Percentiles rank a stretch among this genome's conserved stretches.
Evolutionary conservation across 352 stramenopile genomes (phyloP).

Genomic region (Phytophthora sp.): DNA sequence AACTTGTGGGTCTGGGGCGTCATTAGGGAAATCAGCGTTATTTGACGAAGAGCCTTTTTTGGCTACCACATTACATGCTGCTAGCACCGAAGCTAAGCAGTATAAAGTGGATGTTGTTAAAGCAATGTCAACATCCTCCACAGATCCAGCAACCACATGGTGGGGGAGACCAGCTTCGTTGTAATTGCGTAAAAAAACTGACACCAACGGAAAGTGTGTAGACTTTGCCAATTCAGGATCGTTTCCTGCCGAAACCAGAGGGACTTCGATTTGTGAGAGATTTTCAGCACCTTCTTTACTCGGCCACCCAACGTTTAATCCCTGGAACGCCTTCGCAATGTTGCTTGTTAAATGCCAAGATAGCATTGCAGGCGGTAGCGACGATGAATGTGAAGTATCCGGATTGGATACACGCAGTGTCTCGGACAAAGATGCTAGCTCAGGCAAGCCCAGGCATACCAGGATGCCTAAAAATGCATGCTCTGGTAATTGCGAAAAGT

Average conservation of each 20-base stretch:
- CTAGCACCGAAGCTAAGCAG: constrained; percentile 43
- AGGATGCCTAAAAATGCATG: constrained; percentile 51
- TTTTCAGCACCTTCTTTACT: neutral
- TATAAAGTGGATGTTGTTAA: constrained; percentile 53
- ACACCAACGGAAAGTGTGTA: constrained; percentile 36
- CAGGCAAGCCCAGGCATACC: constrained; percentile 49
- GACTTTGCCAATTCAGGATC: constrained; percentile 15
- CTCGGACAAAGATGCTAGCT: constrained; percentile 39
- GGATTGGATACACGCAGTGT: constrained; percentile 16
- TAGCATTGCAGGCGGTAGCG: constrained; percentile 45
- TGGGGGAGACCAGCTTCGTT: constrained; percentile 31
- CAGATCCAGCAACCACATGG: constrained; percentile 46
- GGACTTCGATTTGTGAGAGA: constrained; percentile 16
- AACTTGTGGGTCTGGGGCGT: neutral
- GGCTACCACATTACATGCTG: neutral
- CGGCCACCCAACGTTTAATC: neutral
- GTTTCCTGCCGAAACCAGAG: constrained; percentile 41
- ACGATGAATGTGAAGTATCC: neutral
- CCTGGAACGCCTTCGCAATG: constrained; percentile 51
- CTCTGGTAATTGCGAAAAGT: constrained; percentile 45
- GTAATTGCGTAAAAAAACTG: constrained; percentile 59
- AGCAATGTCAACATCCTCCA: constrained; percentile 52
- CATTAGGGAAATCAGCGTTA: neutral
- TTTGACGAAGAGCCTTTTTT: neutral
- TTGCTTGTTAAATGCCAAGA: constrained; percentile 61